Conservation (phyloP, 257 asterid genomes). For the Lithospermum erythrorhizon region DNA sequence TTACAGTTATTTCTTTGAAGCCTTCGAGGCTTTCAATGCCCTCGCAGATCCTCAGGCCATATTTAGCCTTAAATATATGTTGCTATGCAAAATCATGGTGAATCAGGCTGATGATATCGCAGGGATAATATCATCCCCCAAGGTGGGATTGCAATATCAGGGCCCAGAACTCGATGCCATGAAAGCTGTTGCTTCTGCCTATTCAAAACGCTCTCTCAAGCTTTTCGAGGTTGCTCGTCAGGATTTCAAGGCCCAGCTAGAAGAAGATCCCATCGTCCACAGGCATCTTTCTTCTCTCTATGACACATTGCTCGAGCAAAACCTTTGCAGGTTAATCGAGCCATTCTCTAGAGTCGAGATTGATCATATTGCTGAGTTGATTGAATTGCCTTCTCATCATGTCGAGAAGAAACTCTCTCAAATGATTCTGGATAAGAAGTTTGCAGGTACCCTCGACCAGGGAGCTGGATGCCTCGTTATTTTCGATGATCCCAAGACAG, state of each 20-base stretch:
- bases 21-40: conserved; percentile 39
- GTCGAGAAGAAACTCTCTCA: conserved; percentile 40
- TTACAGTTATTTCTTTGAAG: conserved; percentile 33
- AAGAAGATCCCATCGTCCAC: conserved; percentile 36
- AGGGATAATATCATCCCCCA: conserved; percentile 33
- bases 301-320: conserved; percentile 36
- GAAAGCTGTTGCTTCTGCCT: conserved; percentile 41
- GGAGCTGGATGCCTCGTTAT: conserved; percentile 42
- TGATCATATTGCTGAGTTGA: conserved; percentile 32
- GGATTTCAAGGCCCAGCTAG: conserved; percentile 28
- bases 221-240: conserved; percentile 31
- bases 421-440: conserved; percentile 41
- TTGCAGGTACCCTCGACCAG: conserved; percentile 39
- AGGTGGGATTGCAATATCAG: conserved; percentile 37
- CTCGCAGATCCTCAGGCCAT: conserved; percentile 38
- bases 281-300: conserved; percentile 36
- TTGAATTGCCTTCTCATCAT: conserved; percentile 31
- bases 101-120: conserved; percentile 37
- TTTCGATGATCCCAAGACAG: conserved; percentile 36
- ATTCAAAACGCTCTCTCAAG: conserved; percentile 32
- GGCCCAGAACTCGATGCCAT: conserved; percentile 46
- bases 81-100: conserved; percentile 42
- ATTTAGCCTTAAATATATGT: conserved; percentile 38
- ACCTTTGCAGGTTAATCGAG: conserved; percentile 39
- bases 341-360: conserved; percentile 34